Percentiles rank a stretch among this genome's conserved stretches.
These are phyloP conservation scores for Kazachstania africana DNA, from an alignment of 805 yeast genomes.

Conservation along the genomic window DNA sequence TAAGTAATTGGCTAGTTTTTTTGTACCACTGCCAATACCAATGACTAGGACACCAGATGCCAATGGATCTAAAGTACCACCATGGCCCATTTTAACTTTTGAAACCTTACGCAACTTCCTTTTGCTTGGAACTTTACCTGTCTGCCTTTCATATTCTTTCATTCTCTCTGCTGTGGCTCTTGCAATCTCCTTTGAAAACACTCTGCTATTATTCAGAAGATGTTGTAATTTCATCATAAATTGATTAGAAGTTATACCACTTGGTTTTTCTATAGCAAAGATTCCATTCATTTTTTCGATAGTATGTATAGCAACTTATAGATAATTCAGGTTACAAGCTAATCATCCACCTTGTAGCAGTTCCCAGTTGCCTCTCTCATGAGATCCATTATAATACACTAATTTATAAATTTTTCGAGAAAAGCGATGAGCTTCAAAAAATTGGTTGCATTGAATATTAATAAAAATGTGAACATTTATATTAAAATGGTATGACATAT, in stretches of 20 bases:
- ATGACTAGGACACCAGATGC: conserved; percentile 91
- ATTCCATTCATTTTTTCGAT: conserved; percentile 73
- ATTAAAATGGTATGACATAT: no score
- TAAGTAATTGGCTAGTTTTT: conserved; percentile 57
- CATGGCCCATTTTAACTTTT: conserved; percentile 90
- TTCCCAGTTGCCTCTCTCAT: neutral
- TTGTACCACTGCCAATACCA: conserved; percentile 91
- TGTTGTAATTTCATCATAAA: conserved; percentile 57
- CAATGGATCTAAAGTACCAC: conserved; percentile 91
- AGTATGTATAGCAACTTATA: neutral
- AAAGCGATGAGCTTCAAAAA: no score
- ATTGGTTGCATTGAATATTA: no score
- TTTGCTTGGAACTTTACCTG: conserved; percentile 37
- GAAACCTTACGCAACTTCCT: conserved; percentile 37
- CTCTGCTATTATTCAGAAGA: conserved; percentile 45
- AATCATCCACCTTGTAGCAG: neutral
- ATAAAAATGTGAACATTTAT: no score
- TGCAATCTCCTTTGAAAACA: conserved; percentile 43
- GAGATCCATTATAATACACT: no score
- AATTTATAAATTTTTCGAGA: no score
- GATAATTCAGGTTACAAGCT: neutral
- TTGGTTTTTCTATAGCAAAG: conserved; percentile 84
- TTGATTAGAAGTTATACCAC: conserved; percentile 71
- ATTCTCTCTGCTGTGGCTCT: conserved; percentile 37
- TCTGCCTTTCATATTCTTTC: conserved; percentile 27